phyloP scores from a whole-genome alignment of 1,284 basidiomycete species.

The Ustilago esculenta region DNA sequence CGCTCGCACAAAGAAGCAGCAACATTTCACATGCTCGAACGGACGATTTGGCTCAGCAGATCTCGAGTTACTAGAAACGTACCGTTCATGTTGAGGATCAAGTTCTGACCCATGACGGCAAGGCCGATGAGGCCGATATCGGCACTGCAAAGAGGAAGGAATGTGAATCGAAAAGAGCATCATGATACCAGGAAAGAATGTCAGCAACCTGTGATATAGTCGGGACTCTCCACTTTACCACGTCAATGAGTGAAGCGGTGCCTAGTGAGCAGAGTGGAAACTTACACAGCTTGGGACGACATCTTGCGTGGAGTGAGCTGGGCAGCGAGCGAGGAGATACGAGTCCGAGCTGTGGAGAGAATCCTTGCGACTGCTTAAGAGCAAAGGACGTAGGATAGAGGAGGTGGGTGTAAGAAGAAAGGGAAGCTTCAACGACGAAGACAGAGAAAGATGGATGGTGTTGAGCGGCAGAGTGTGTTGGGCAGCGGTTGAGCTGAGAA shows the following conservation, averaged over 20 bases:
- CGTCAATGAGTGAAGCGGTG: too few relatives aligned
- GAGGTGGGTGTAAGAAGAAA: conserved; percentile 6
- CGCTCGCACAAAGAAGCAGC: not conserved
- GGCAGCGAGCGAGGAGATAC: conserved; percentile 37
- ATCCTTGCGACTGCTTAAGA: conserved; percentile 41
- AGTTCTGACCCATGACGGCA: conserved; percentile 67
- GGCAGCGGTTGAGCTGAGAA: conserved; percentile 5
- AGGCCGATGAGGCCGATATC: conserved; percentile 67
- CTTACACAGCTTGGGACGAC: conserved; percentile 57
- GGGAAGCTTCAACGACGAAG: conserved; percentile 17
- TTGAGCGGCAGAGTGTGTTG: conserved; percentile 1
- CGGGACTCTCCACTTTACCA: too few relatives aligned
- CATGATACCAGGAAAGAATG: not conserved
- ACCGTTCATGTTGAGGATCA: conserved; percentile 68
- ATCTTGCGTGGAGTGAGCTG: conserved; percentile 43
- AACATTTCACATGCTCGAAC: too few relatives aligned
- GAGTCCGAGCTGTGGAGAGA: conserved; percentile 29
- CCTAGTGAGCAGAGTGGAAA: conserved; percentile 3
- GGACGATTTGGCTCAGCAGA: too few relatives aligned
- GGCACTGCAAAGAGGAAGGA: conserved; percentile 41
- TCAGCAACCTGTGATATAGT: too few relatives aligned
- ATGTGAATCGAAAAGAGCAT: not conserved
- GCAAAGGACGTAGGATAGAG: conserved; percentile 21
- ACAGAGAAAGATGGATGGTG: conserved; percentile 16
- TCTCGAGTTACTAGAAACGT: conserved; percentile 19